phyloP scores from a whole-genome alignment of 129 eudicot species.

The Flaveria linearis region DNA sequence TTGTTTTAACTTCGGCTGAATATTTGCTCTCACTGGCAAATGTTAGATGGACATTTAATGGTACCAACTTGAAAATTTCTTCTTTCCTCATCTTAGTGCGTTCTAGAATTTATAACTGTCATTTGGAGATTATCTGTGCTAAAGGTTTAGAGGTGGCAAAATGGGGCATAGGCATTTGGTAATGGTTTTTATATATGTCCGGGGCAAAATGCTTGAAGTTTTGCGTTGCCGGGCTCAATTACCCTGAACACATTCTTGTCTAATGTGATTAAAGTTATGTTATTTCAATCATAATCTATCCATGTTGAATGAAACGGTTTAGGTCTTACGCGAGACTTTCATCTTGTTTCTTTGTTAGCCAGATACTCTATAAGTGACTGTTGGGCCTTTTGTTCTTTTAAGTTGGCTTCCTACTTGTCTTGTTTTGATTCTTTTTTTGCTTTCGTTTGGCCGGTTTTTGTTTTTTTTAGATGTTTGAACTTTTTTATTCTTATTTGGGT shows the following conservation, averaged over 20 bases:
- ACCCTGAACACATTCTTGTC: neutral
- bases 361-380: neutral
- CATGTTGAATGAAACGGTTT: neutral
- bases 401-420: neutral
- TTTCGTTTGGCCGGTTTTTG: neutral
- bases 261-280: neutral
- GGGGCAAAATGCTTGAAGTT: neutral
- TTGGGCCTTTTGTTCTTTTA: neutral
- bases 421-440: neutral
- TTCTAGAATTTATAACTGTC: neutral
- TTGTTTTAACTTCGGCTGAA: conserved; percentile 84
- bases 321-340: neutral
- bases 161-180: neutral
- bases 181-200: neutral
- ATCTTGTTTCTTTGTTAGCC: neutral
- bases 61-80: conserved; percentile 40
- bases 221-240: neutral
- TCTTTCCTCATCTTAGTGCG: neutral
- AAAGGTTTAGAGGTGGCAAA: conserved; percentile 7
- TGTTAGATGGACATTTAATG: conserved; percentile 73
- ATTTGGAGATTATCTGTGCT: neutral
- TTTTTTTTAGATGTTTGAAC: neutral
- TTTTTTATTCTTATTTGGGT: neutral
- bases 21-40: conserved; percentile 71
- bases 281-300: neutral